Conservation (phyloP, 306 rosid genomes). For the Lathyrus aphaca region DNA sequence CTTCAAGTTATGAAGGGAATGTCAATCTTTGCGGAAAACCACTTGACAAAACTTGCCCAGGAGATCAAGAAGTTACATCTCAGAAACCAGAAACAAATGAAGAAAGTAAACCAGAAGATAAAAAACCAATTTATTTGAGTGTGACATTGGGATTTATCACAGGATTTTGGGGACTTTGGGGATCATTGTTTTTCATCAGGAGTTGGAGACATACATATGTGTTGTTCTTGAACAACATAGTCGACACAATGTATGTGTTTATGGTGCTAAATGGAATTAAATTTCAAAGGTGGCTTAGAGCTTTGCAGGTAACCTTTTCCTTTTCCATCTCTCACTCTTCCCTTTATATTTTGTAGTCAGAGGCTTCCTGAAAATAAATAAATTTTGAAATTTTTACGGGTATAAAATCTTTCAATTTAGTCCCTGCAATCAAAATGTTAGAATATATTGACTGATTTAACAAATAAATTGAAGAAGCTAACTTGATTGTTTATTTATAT, state of each 20-base stretch:
- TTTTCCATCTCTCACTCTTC: neutral
- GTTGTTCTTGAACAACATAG: neutral
- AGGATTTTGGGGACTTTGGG: neutral
- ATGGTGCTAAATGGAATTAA: neutral
- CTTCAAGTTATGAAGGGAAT: neutral
- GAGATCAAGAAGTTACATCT: neutral
- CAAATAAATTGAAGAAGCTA: no score
- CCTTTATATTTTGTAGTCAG: no score
- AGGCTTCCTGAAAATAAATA: no score
- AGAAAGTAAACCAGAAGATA: neutral
- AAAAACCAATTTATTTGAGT: neutral
- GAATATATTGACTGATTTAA: no score
- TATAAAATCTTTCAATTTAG: no score
- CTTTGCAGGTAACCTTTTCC: neutral
- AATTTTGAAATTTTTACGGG: no score
- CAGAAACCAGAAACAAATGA: neutral
- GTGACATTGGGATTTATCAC: neutral
- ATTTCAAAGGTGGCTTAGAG: neutral
- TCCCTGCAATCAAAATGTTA: no score
- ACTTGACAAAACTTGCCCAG: neutral
- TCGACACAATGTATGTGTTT: neutral
- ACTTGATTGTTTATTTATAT: no score
- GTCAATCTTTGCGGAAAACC: neutral
- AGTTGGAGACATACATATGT: neutral
- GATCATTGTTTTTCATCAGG: neutral